These are phyloP conservation scores for Setomelanomma holmii DNA, from an alignment of 2,329 filamentous ascomycete genomes.

Conservation along the genomic window DNA sequence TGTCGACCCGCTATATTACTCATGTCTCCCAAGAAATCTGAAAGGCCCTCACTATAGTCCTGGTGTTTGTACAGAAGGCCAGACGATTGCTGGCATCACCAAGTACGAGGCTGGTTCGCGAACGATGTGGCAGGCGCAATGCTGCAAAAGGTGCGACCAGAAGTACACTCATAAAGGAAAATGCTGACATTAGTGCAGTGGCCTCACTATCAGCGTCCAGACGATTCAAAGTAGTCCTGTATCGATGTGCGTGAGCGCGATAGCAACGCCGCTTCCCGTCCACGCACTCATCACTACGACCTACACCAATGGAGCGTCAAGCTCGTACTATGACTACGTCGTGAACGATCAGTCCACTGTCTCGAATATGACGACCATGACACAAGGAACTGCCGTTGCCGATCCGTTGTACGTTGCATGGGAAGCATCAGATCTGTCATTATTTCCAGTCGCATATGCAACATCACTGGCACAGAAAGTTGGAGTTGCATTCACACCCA, in stretches of 20 bases:
- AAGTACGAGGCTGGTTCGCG: conserved; percentile 2
- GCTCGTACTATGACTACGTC: conserved; percentile 5
- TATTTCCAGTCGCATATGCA: conserved; percentile 7
- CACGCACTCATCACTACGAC: conserved; percentile 4
- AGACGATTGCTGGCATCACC: conserved; percentile 9
- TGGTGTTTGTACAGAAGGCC: conserved; percentile 6
- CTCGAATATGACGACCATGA: conserved; percentile 5
- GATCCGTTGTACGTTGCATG: conserved; percentile 10
- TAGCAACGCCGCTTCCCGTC: conserved; percentile 4
- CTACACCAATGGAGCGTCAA: neutral
- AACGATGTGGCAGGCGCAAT: conserved; percentile 10
- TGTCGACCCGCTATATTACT: conserved; percentile 6
- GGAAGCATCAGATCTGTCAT: conserved; percentile 3
- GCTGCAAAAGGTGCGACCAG: conserved; percentile 5
- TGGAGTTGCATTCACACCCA: conserved; percentile 6
- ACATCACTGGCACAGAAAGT: conserved; percentile 8
- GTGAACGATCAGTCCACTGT: conserved; percentile 6
- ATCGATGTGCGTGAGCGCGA: conserved; percentile 3
- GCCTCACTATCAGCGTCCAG: conserved; percentile 1
- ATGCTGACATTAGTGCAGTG: neutral
- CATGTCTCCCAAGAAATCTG: conserved; percentile 2
- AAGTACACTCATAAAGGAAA: neutral
- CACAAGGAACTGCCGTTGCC: conserved; percentile 5
- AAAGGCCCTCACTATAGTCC: conserved; percentile 9
- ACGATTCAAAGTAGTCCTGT: conserved; percentile 1